A percentile compares a stretch with the other conserved stretches of the same genome.
phyloP scores from a whole-genome alignment of 148 eudicot genomes.

The Vaccinium macrocarpon region DNA sequence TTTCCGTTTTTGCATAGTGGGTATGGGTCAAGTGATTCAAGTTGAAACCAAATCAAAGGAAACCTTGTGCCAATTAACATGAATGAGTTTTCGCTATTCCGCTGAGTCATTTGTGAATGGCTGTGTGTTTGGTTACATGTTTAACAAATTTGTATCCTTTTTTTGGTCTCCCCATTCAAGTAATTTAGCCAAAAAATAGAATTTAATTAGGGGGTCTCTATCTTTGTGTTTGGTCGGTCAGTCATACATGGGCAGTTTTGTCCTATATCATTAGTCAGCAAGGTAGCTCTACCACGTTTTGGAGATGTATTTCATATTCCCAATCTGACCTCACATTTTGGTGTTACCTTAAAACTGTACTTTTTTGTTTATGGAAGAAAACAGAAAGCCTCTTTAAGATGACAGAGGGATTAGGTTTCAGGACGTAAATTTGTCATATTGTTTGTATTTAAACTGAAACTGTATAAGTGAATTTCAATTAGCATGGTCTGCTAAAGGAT shows the following conservation, averaged over 20 bases:
- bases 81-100: background rate
- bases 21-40: background rate
- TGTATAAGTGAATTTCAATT: background rate
- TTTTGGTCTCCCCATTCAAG: background rate
- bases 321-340: background rate
- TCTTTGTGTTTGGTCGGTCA: background rate
- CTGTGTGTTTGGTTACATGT: background rate
- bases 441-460: background rate
- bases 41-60: background rate
- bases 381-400: background rate
- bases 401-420: background rate
- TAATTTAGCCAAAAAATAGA: background rate
- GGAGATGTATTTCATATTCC: background rate
- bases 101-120: background rate
- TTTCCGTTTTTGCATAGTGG: background rate
- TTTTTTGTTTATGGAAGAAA: background rate
- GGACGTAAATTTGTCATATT: background rate
- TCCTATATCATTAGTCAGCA: background rate
- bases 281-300: background rate
- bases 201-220: background rate
- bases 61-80: background rate
- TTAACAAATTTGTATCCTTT: background rate
- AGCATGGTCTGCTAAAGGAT: constrained; percentile 2
- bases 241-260: background rate
- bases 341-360: background rate